Conservation (phyloP, 352 stramenopile genomes). For the Globisporangium carolinianum region DNA sequence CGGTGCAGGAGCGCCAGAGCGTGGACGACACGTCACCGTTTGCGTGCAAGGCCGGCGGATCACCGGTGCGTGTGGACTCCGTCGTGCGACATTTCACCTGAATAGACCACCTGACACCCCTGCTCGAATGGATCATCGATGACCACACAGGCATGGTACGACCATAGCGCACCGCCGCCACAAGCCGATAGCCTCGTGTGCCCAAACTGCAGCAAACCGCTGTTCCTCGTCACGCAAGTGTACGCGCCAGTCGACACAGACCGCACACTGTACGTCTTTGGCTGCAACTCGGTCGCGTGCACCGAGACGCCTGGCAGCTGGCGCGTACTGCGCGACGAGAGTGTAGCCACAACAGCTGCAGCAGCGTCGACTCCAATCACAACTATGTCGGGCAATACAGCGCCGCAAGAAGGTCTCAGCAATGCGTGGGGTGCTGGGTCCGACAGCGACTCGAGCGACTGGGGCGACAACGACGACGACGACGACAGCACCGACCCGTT, state of each 20-base stretch:
- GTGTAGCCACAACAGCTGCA: not conserved
- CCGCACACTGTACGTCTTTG: constrained; percentile 79
- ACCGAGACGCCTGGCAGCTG: constrained; percentile 55
- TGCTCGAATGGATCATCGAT: not conserved
- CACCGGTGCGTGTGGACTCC: constrained; percentile 32
- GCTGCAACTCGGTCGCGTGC: constrained; percentile 76
- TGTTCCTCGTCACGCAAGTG: constrained; percentile 73
- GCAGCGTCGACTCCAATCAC: not conserved
- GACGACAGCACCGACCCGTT: constrained; percentile 15
- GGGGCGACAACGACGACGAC: constrained; percentile 49
- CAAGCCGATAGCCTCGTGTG: constrained; percentile 40
- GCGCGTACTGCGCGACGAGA: constrained; percentile 67
- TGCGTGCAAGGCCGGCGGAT: constrained; percentile 72
- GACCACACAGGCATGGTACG: constrained; percentile 45
- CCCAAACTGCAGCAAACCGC: constrained; percentile 38
- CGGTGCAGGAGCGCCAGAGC: constrained; percentile 54
- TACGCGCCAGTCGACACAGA: constrained; percentile 70
- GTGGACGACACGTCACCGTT: constrained; percentile 63
- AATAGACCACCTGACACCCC: too few relatives aligned
- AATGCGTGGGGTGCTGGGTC: constrained; percentile 19
- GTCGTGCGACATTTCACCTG: too few relatives aligned
- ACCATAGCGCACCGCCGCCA: constrained; percentile 19
- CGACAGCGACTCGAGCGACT: constrained; percentile 63
- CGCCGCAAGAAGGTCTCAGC: constrained; percentile 7
- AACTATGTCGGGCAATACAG: not conserved